Evolutionary conservation across 768 basidiomycete species (phyloP).

Genomic region (Cystofilobasidium ferigula): DNA sequence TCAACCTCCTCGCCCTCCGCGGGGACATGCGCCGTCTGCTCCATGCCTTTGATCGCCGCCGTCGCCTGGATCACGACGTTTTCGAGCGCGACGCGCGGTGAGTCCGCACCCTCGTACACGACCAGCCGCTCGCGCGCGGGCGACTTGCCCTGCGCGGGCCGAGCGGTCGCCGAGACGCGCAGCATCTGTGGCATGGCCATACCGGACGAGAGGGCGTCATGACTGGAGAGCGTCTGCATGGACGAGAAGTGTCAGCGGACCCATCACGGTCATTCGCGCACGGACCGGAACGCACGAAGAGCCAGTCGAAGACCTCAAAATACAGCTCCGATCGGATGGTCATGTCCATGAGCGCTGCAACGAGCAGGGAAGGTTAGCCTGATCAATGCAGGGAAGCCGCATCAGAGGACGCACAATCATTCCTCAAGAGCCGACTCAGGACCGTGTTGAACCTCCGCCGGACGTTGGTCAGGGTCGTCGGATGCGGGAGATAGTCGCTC

Average conservation of each 20-base stretch:
- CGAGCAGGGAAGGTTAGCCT: not conserved
- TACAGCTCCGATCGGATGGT: slow-evolving; percentile 74
- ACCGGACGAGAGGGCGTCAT: slow-evolving; percentile 86
- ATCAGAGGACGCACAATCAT: slow-evolving; percentile 17
- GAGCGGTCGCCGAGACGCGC: slow-evolving; percentile 60
- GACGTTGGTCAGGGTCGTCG: slow-evolving; percentile 81
- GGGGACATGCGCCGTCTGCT: slow-evolving; percentile 44
- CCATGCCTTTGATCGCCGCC: slow-evolving; percentile 61
- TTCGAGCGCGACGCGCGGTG: slow-evolving; percentile 83
- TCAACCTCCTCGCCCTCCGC: slow-evolving; percentile 51
- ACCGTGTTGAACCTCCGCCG: slow-evolving; percentile 66
- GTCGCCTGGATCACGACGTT: slow-evolving; percentile 84
- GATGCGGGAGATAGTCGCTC: slow-evolving; percentile 73
- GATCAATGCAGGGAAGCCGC: not conserved
- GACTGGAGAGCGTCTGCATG: slow-evolving; percentile 72
- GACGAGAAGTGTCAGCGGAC: not conserved
- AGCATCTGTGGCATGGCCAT: slow-evolving; percentile 94
- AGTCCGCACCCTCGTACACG: slow-evolving; percentile 48
- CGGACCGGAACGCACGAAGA: slow-evolving; percentile 54
- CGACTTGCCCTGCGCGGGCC: slow-evolving; percentile 45
- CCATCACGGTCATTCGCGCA: not conserved
- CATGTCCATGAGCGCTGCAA: slow-evolving; percentile 67
- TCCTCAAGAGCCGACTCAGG: slow-evolving; percentile 10
- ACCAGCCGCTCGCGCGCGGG: slow-evolving; percentile 55
- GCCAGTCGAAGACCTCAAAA: slow-evolving; percentile 81